A percentile compares a stretch with the other conserved stretches of the same genome.
Evolutionary conservation across 768 basidiomycete genomes (phyloP).

Genomic region (Russula sp.): DNA sequence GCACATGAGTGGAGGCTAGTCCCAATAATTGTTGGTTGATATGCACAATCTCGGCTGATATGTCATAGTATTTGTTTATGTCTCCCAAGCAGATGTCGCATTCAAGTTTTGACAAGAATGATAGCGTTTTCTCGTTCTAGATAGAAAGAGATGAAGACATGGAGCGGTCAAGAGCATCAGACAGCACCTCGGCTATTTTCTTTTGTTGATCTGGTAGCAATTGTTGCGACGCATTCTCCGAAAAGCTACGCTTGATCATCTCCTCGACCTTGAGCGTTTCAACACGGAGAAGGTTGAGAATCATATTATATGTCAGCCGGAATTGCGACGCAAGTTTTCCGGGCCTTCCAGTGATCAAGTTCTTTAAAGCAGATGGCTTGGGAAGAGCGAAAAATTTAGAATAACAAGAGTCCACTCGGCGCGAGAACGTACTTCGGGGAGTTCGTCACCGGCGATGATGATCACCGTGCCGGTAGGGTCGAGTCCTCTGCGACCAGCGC

Average conservation of each 20-base stretch:
- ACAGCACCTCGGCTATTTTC: conserved; percentile 66
- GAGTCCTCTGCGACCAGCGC: conserved; percentile 92
- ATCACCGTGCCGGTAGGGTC: conserved; percentile 96
- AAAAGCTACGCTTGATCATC: conserved; percentile 99
- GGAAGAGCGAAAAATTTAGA: background rate
- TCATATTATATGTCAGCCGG: conserved; percentile 98
- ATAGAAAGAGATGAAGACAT: conserved; percentile 11
- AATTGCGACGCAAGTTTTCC: conserved; percentile 94
- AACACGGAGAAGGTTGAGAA: conserved; percentile 90
- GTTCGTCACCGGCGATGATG: conserved; percentile 72
- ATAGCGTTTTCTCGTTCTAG: conserved; percentile 68
- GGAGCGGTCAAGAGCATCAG: conserved; percentile 23
- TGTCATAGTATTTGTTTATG: conserved; percentile 73
- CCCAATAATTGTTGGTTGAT: conserved; percentile 57
- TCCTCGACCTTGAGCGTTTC: conserved; percentile 96
- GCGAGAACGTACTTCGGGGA: conserved; percentile 66
- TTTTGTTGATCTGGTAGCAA: conserved; percentile 91
- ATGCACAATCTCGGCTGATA: conserved; percentile 53
- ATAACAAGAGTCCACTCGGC: background rate
- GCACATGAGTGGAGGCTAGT: conserved; percentile 52
- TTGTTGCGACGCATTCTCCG: conserved; percentile 92
- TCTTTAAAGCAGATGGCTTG: conserved; percentile 67
- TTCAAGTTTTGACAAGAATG: conserved; percentile 53
- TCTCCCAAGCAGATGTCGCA: conserved; percentile 68
- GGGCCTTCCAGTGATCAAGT: conserved; percentile 93